Percentiles rank a stretch among this genome's conserved stretches.
phyloP scores from a whole-genome alignment of 2,329 filamentous ascomycete species.

The Septoria petroselini region DNA sequence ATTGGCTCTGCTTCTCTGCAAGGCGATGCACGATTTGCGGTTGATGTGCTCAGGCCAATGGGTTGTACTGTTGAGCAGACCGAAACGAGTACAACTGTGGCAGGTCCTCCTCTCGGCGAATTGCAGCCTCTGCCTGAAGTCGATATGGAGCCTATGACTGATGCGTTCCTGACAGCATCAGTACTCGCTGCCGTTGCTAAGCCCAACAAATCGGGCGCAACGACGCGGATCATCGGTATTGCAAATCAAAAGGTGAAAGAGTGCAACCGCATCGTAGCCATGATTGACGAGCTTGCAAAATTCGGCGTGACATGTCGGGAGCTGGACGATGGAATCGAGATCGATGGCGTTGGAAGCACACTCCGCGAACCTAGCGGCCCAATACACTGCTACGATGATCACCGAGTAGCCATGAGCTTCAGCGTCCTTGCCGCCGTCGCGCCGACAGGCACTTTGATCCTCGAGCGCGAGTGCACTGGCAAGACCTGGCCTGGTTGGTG shows the following conservation, averaged over 20 bases:
- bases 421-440: constrained; percentile 77
- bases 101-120: constrained; percentile 71
- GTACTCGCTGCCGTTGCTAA: constrained; percentile 86
- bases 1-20: constrained; percentile 90
- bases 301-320: constrained; percentile 85
- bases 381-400: constrained; percentile 93
- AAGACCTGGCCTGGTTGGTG: constrained; percentile 99
- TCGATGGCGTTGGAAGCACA: constrained; percentile 56
- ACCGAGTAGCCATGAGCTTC: constrained; percentile 98
- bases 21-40: constrained; percentile 89
- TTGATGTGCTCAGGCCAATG: constrained; percentile 88
- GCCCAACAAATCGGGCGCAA: constrained; percentile 58
- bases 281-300: constrained; percentile 91
- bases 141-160: constrained; percentile 99
- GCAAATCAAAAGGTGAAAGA: constrained; percentile 98
- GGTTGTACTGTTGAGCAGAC: constrained; percentile 87
- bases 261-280: constrained; percentile 92
- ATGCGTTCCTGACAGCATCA: constrained; percentile 93
- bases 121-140: constrained; percentile 75
- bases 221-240: constrained; percentile 86
- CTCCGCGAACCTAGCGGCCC: constrained; percentile 59
- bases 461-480: constrained; percentile 87
- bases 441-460: constrained; percentile 69
- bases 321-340: constrained; percentile 89
- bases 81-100: constrained; percentile 83